A percentile compares a stretch with the other conserved stretches of the same genome.
Evolutionary conservation across 225 moss, liverwort and hornwort genomes (phyloP).

Genomic region (Neckera pumila): DNA sequence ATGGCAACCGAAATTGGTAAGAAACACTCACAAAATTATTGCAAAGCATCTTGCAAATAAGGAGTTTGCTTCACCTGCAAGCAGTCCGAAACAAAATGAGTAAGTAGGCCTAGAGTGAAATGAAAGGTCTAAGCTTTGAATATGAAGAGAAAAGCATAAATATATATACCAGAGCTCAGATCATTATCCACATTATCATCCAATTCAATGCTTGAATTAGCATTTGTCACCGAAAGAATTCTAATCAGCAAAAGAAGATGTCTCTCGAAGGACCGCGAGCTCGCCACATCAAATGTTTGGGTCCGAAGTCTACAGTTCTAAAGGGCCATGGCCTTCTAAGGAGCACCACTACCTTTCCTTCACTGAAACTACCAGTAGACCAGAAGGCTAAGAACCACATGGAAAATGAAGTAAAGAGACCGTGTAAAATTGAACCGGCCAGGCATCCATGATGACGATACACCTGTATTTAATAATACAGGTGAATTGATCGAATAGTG

Average conservation of each 20-base stretch:
- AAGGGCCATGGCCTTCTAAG: background rate
- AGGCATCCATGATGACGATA: background rate
- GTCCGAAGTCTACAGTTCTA: background rate
- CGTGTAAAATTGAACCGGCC: background rate
- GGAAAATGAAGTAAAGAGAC: background rate
- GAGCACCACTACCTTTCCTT: background rate
- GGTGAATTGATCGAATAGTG: background rate
- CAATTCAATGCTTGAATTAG: background rate
- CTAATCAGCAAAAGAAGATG: background rate
- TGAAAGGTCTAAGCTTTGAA: background rate
- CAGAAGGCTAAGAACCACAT: background rate
- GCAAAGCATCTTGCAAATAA: conserved; percentile 49
- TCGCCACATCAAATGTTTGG: background rate
- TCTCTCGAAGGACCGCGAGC: background rate
- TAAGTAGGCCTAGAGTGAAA: too few species aligned
- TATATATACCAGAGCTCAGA: background rate
- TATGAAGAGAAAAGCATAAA: background rate
- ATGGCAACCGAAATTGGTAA: background rate
- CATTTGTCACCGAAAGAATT: background rate
- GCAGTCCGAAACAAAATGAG: background rate
- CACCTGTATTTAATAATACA: background rate
- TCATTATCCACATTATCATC: background rate
- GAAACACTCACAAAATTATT: conserved; percentile 30
- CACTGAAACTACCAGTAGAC: background rate
- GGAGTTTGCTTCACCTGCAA: conserved; percentile 57